Evolutionary conservation across 345 rosid species (phyloP).

Genomic region (Pistacia atlantica): DNA sequence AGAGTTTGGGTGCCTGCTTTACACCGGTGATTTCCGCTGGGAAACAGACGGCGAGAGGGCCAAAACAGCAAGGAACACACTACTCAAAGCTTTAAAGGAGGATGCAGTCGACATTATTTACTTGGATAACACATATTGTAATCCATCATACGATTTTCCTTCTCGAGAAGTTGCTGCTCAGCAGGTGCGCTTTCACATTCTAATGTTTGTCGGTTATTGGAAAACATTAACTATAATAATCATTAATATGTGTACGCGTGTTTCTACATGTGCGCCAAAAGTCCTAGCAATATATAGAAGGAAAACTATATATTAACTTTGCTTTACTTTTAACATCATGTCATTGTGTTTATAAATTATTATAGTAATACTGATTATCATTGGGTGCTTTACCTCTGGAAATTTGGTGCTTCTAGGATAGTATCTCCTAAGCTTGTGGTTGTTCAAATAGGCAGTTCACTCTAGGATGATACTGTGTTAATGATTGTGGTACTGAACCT

Average conservation of each 20-base stretch:
- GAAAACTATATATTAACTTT: too few species aligned
- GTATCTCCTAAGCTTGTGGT: neutral
- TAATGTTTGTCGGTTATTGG: neutral
- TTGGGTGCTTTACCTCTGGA: neutral
- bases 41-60: slow-evolving; percentile 37
- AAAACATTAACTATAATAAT: neutral
- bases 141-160: slow-evolving; percentile 66
- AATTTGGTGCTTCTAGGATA: neutral
- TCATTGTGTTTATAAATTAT: neutral
- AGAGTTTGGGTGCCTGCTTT: slow-evolving; percentile 69
- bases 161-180: slow-evolving; percentile 54
- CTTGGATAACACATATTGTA: slow-evolving; percentile 80
- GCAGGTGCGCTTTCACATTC: slow-evolving; percentile 37
- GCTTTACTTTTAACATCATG: neutral
- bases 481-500: neutral
- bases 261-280: neutral
- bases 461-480: neutral
- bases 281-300: too few species aligned
- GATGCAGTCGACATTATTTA: slow-evolving; percentile 50
- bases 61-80: slow-evolving; percentile 34
- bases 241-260: neutral
- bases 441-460: neutral
- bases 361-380: neutral
- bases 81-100: slow-evolving; percentile 46
- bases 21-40: slow-evolving; percentile 84